Conservation (phyloP, 345 rosid genomes). For the Hypericum perforatum region DNA sequence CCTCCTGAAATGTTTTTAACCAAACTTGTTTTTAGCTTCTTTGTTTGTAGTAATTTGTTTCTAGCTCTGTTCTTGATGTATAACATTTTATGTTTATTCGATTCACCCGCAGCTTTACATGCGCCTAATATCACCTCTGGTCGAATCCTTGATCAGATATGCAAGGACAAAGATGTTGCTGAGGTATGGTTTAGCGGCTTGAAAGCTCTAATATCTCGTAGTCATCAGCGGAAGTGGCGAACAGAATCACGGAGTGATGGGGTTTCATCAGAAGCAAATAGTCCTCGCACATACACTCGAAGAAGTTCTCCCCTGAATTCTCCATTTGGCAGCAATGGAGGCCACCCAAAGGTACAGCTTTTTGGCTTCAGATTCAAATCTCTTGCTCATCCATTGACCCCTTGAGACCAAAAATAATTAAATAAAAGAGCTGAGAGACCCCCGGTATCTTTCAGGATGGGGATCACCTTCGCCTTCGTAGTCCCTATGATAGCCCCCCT, state of each 20-base stretch:
- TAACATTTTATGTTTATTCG: too few relatives aligned
- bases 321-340: constrained; percentile 17
- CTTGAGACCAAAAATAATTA: too few relatives aligned
- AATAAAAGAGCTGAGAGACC: too few relatives aligned
- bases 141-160: constrained; percentile 7
- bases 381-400: too few relatives aligned
- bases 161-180: constrained; percentile 8
- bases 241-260: constrained; percentile 9
- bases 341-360: constrained; percentile 17
- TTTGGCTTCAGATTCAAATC: background rate
- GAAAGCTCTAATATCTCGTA: constrained; percentile 7
- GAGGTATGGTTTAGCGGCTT: constrained; percentile 8
- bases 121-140: too few relatives aligned
- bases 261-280: background rate
- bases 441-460: too few relatives aligned
- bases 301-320: constrained; percentile 14
- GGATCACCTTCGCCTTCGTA: constrained; percentile 5
- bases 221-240: constrained; percentile 1
- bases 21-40: too few relatives aligned
- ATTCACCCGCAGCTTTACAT: too few relatives aligned
- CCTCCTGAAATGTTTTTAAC: too few relatives aligned
- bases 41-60: too few relatives aligned
- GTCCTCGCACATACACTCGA: constrained; percentile 3
- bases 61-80: too few relatives aligned
- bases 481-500: constrained; percentile 18